These are phyloP conservation scores for Fusarium sp. DNA, from an alignment of 2,329 filamentous ascomycete species.

Conservation along the genomic window DNA sequence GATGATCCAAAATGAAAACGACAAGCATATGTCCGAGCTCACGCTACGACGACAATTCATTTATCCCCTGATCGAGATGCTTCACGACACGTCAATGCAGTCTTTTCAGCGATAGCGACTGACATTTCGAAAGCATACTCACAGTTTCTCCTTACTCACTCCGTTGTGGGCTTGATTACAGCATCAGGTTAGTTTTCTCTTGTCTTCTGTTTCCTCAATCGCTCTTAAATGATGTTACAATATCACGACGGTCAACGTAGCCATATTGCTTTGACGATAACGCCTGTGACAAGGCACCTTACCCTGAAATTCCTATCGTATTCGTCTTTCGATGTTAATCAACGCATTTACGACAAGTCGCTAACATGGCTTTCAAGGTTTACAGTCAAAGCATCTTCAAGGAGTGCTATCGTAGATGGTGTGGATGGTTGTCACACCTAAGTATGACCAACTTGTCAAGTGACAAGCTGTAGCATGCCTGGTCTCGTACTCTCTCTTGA, in stretches of 20 bases:
- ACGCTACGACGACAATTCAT: slow-evolving; percentile 56
- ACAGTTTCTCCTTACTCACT: not conserved
- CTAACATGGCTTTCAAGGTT: slow-evolving; percentile 20
- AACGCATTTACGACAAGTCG: not conserved
- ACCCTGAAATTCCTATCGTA: slow-evolving; percentile 12
- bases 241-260: slow-evolving; percentile 62
- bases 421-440: not conserved
- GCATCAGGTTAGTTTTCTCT: slow-evolving; percentile 43
- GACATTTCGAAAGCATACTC: slow-evolving; percentile 34
- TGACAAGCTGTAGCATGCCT: not conserved
- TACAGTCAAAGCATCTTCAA: no score
- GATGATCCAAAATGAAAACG: slow-evolving; percentile 87
- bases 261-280: slow-evolving; percentile 58
- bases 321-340: not conserved
- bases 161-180: no score
- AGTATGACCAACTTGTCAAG: not conserved
- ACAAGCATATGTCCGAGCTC: slow-evolving; percentile 99
- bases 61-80: slow-evolving; percentile 46
- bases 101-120: slow-evolving; percentile 31
- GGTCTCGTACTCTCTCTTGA: not conserved
- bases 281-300: slow-evolving; percentile 57
- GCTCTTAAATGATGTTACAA: slow-evolving; percentile 52
- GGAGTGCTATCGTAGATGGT: not conserved
- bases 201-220: not conserved
- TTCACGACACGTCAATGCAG: slow-evolving; percentile 23